phyloP scores from a whole-genome alignment of 805 yeast species.

The Yamadazyma paraphyllophila region DNA sequence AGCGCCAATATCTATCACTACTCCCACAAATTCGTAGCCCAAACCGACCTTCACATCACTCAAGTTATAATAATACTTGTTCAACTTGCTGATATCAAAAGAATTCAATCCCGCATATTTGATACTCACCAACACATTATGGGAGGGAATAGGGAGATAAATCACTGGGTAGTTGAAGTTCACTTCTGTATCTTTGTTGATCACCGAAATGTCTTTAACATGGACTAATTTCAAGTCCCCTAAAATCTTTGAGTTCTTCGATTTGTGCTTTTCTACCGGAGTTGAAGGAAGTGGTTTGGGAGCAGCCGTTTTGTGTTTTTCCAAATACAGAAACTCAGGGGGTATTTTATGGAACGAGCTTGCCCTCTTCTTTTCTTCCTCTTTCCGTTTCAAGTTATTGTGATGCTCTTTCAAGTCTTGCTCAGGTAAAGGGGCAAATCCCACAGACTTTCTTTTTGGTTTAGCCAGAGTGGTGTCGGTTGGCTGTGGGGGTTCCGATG shows the following conservation, averaged over 20 bases:
- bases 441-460: slow-evolving; percentile 26
- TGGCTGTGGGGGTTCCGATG: too few species aligned
- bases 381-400: slow-evolving; percentile 23
- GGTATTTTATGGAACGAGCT: slow-evolving; percentile 42
- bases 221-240: slow-evolving; percentile 54
- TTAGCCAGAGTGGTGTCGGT: too few species aligned
- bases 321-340: slow-evolving; percentile 39
- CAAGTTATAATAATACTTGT: slow-evolving; percentile 50
- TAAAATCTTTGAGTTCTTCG: slow-evolving; percentile 13
- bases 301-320: slow-evolving; percentile 17
- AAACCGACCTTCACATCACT: slow-evolving; percentile 57
- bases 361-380: slow-evolving; percentile 24
- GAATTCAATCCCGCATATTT: slow-evolving; percentile 63
- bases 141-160: slow-evolving; percentile 46
- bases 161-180: slow-evolving; percentile 54
- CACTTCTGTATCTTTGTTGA: slow-evolving; percentile 44
- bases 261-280: not conserved
- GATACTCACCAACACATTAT: slow-evolving; percentile 56
- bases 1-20: slow-evolving; percentile 54
- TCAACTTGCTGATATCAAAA: slow-evolving; percentile 58
- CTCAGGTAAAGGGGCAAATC: slow-evolving; percentile 37
- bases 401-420: slow-evolving; percentile 38
- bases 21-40: slow-evolving; percentile 72
- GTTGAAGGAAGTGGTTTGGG: slow-evolving; percentile 10
- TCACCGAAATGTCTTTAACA: slow-evolving; percentile 45